Conservation (phyloP, 2,329 filamentous ascomycete species). For the Daldinia sp. region DNA sequence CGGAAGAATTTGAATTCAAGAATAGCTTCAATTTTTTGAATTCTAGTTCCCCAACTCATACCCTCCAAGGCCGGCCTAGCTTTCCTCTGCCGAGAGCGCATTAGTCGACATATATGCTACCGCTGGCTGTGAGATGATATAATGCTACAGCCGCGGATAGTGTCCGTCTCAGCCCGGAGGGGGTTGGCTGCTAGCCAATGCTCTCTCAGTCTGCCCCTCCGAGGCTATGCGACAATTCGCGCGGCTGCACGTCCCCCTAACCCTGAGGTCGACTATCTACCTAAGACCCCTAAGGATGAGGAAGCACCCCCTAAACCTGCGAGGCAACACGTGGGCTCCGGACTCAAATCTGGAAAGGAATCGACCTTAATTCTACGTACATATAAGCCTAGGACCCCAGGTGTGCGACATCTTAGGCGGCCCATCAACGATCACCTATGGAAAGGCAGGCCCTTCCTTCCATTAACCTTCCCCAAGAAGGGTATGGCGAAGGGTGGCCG, state of each 20-base stretch:
- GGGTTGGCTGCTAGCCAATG: conserved; percentile 45
- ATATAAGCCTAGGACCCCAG: conserved; percentile 94
- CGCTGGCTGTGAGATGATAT: conserved; percentile 44
- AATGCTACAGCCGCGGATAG: conserved; percentile 52
- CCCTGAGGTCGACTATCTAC: conserved; percentile 32
- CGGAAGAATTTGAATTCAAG: conserved; percentile 47
- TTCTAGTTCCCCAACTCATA: conserved; percentile 38
- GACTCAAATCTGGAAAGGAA: conserved; percentile 41
- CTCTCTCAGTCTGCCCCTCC: conserved; percentile 41
- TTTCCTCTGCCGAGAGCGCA: conserved; percentile 26
- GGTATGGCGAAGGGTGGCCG: conserved; percentile 93
- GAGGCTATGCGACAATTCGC: conserved; percentile 50
- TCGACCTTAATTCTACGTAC: conserved; percentile 73
- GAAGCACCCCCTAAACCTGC: conserved; percentile 37
- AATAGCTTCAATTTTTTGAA: conserved; percentile 47
- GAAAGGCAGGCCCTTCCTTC: conserved; percentile 87
- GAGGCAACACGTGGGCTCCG: conserved; percentile 20
- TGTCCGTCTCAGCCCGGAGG: conserved; percentile 48
- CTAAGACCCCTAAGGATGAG: conserved; percentile 36
- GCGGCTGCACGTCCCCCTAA: conserved; percentile 39
- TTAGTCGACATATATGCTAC: conserved; percentile 35
- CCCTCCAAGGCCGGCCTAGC: conserved; percentile 22
- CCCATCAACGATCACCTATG: conserved; percentile 97
- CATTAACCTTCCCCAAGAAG: conserved; percentile 91
- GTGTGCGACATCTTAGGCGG: conserved; percentile 88